These are phyloP conservation scores for Mycosarcoma maydis DNA, from an alignment of 1,284 basidiomycete genomes.

Conservation along the genomic window DNA sequence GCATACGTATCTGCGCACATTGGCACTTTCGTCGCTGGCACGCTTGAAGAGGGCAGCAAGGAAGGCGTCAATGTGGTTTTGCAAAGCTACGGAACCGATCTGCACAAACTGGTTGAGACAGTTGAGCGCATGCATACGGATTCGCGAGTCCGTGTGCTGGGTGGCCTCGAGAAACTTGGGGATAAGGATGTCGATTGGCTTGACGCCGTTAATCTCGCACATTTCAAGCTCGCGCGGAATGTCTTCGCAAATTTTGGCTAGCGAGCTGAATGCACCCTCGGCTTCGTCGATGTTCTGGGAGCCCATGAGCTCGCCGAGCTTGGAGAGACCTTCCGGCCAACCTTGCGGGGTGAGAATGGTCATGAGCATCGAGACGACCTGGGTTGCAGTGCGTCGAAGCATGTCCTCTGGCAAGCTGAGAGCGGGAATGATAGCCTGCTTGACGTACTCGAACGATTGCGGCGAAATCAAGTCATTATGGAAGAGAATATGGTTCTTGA, in stretches of 20 bases:
- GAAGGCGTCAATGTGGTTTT: slow-evolving; percentile 87
- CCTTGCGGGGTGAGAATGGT: slow-evolving; percentile 58
- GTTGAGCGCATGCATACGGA: slow-evolving; percentile 91
- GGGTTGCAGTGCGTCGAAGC: slow-evolving; percentile 64
- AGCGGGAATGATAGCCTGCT: slow-evolving; percentile 62
- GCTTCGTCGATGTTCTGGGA: slow-evolving; percentile 56
- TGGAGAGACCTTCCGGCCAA: slow-evolving; percentile 62
- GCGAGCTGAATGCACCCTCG: slow-evolving; percentile 86
- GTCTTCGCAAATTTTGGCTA: slow-evolving; percentile 96
- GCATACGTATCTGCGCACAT: slow-evolving; percentile 93
- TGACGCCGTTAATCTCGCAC: slow-evolving; percentile 78
- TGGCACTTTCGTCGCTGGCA: slow-evolving; percentile 90
- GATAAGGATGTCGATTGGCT: slow-evolving; percentile 69
- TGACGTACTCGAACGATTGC: slow-evolving; percentile 62
- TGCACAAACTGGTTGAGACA: slow-evolving; percentile 90
- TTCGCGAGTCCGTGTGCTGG: slow-evolving; percentile 82
- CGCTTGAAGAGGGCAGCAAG: slow-evolving; percentile 92
- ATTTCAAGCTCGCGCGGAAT: slow-evolving; percentile 90
- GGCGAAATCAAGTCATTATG: slow-evolving; percentile 57
- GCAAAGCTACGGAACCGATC: slow-evolving; percentile 78
- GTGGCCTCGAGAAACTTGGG: slow-evolving; percentile 82
- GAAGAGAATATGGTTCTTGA: slow-evolving; percentile 84
- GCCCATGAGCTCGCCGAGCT: slow-evolving; percentile 58
- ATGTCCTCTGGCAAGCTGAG: slow-evolving; percentile 60
- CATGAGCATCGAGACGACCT: slow-evolving; percentile 65